Evolutionary conservation across 345 rosid species (phyloP).

Genomic region (Psidium friedrichsthalianum): DNA sequence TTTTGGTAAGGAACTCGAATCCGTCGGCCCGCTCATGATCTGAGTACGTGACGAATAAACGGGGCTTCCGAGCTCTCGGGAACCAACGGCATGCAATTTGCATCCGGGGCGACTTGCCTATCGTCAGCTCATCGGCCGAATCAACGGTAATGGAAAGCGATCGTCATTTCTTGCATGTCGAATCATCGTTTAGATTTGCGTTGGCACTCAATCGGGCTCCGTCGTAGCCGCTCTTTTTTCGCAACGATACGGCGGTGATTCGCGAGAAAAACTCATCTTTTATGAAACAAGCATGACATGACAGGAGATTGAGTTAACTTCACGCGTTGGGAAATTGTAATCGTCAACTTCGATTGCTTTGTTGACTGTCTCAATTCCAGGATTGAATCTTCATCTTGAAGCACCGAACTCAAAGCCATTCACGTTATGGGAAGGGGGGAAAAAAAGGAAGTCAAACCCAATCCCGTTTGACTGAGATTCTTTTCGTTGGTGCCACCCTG

Average conservation of each 20-base stretch:
- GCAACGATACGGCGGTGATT: too few relatives aligned
- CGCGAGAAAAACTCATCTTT: too few relatives aligned
- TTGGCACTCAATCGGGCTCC: too few relatives aligned
- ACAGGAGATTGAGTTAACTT: not conserved
- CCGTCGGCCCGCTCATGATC: not conserved
- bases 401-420: not conserved
- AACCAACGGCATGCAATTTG: too few relatives aligned
- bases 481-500: not conserved
- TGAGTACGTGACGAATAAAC: fast-evolving
- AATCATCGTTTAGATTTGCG: too few relatives aligned
- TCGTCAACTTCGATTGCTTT: not conserved
- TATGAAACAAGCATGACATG: too few relatives aligned
- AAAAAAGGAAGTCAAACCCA: not conserved
- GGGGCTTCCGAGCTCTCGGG: not conserved
- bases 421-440: not conserved
- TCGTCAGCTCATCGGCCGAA: fast-evolving
- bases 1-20: not conserved
- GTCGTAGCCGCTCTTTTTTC: too few relatives aligned
- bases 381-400: not conserved
- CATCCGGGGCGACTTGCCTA: too few relatives aligned
- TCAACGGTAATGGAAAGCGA: fast-evolving
- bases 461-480: not conserved
- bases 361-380: not conserved
- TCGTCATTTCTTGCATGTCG: not conserved
- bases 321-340: not conserved